Percentiles rank a stretch among this genome's conserved stretches.
These are phyloP conservation scores for Vigna mungo DNA, from an alignment of 306 rosid species.

Conservation along the genomic window DNA sequence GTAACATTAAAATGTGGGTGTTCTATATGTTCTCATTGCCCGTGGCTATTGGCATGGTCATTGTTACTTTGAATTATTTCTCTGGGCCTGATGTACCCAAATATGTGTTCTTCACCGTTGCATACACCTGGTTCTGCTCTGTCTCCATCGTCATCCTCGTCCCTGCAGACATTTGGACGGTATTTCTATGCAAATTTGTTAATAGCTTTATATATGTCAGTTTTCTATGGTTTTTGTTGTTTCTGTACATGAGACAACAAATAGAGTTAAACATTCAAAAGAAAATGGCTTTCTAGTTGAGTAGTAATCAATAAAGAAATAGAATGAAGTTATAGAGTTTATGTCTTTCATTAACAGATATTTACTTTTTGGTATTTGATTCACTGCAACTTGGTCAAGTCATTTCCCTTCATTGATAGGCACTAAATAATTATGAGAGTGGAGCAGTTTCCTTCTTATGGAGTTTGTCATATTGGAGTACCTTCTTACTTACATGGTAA, in stretches of 20 bases:
- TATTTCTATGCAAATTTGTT: conserved; percentile 42
- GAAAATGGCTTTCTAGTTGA: background rate
- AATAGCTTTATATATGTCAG: background rate
- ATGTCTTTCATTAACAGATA: background rate
- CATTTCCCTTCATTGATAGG: conserved; percentile 46
- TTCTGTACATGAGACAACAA: conserved; percentile 13
- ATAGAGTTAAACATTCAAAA: conserved; percentile 2
- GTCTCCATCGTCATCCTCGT: conserved; percentile 91
- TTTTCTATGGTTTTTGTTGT: conserved; percentile 24
- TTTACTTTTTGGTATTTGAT: conserved; percentile 5
- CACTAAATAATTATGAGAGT: conserved; percentile 37
- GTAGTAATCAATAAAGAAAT: background rate
- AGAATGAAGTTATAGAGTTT: background rate
- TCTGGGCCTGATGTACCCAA: conserved; percentile 91
- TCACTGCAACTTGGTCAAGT: conserved; percentile 25
- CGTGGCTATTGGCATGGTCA: conserved; percentile 85
- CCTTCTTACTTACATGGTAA: conserved; percentile 93
- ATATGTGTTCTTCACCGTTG: conserved; percentile 86
- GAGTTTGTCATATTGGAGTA: conserved; percentile 98
- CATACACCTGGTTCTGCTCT: conserved; percentile 96
- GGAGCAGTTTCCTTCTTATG: conserved; percentile 84
- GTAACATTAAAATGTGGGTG: conserved; percentile 75
- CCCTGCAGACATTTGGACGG: conserved; percentile 98
- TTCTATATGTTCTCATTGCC: conserved; percentile 94
- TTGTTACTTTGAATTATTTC: conserved; percentile 78